Evolutionary conservation across 345 rosid genomes (phyloP).

Genomic region (Limnanthes douglasii): DNA sequence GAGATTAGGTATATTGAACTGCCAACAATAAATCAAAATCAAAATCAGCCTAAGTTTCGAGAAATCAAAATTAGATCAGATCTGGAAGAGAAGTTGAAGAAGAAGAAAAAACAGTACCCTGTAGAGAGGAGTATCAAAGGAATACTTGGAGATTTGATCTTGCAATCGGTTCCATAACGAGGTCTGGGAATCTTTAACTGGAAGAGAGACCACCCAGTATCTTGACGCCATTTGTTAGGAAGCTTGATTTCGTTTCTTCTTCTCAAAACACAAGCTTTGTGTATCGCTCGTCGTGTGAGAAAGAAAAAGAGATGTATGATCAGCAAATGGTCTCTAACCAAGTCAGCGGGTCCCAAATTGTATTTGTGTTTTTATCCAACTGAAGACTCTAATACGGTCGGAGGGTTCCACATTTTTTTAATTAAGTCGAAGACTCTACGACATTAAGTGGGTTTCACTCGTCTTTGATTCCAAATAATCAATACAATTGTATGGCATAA

Average conservation of each 20-base stretch:
- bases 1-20: constrained; percentile 95
- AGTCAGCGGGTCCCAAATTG: no score
- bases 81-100: neutral
- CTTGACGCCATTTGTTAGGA: constrained; percentile 54
- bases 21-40: constrained; percentile 9
- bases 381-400: no score
- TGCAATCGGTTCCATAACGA: constrained; percentile 66
- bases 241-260: constrained; percentile 3
- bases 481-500: no score
- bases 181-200: constrained; percentile 69
- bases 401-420: no score
- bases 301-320: no score
- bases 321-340: no score
- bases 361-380: no score
- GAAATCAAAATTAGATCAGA: neutral
- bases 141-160: constrained; percentile 84
- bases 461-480: no score
- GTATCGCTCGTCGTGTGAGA: no score
- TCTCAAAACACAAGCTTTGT: constrained; percentile 9
- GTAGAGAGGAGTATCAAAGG: constrained; percentile 95
- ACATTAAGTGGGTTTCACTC: no score
- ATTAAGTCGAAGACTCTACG: no score
- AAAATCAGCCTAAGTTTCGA: no score
- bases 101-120: constrained; percentile 31
- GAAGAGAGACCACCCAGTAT: constrained; percentile 88